Evolutionary conservation across 352 stramenopile genomes (phyloP), one percentile per base, ranked within the genome.

Genomic region (Phytopythium cucurbitacearum): DNA sequence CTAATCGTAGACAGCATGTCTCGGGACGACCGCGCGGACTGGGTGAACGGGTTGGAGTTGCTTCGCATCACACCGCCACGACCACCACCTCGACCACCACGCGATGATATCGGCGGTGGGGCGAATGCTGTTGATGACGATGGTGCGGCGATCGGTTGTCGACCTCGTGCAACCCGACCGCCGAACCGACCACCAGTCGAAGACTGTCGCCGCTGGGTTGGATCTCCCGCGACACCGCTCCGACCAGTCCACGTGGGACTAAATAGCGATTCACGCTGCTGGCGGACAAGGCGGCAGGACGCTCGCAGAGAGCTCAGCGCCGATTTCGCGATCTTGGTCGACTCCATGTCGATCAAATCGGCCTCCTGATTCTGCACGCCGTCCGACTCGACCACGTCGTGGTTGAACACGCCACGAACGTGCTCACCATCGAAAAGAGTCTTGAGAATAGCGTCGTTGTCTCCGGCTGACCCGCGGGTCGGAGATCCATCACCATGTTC

Each of bases 371-470:
- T 91, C 58, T 90, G 78, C 11, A 91, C 63, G 5, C 80, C 83
- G 53, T 95, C 78, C 9, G 74, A 84, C 59, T 98, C 94, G 16
- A 98, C 84, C 21, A 87, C 85, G 45, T 97, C 90, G 59, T 98
- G 95, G 62, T 98, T 94, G 73, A 98, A 98, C n/a, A 98, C 85
- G 5, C 87, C 91, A 28, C 84, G 86, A n/a, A 98, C 71, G n/a
- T 79, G 66, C 10, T 88, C 90, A 35, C 84, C 93, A 51, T 95
- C 91, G 60, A 98, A 95, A 3, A 98, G 78, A 35, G 89, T 73
- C 57, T 91, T 82, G 39, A 98, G 61, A 6, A 96, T 94, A 37
- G 90, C 80, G 34, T 89, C 80, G 53, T 97, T 96, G 43, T 96
- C 80, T 10, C 67, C 73, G 36, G 36, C 45, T 2, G 48, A 11